phyloP scores from a whole-genome alignment of 2,329 filamentous ascomycete genomes.

The Madurella fahalii region DNA sequence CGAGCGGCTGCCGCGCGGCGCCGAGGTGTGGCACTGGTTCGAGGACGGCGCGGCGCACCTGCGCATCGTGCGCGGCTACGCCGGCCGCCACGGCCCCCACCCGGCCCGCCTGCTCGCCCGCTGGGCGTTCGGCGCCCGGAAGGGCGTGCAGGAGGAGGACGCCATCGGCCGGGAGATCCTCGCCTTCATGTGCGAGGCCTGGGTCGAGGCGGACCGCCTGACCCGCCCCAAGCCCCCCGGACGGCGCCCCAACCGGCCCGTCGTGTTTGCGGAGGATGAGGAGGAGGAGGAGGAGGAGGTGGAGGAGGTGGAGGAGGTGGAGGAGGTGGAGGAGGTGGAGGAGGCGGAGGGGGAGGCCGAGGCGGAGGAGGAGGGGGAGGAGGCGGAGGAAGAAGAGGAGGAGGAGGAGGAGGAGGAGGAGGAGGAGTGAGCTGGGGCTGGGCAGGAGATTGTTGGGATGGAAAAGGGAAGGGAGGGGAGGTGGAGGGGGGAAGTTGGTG shows the following conservation, averaged over 20 bases:
- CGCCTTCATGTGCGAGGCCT: conserved; percentile 6
- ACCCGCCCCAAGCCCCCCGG: too few species aligned
- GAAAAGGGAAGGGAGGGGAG: too few species aligned
- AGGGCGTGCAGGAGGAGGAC: neutral
- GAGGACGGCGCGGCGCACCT: neutral
- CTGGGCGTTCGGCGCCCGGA: neutral
- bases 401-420: too few species aligned
- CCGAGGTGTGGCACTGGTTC: neutral
- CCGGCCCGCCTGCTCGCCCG: neutral
- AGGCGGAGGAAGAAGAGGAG: conserved; percentile 36
- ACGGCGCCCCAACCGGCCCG: too few species aligned
- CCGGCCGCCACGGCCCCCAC: too few species aligned
- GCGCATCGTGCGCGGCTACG: too few species aligned
- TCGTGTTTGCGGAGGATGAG: too few species aligned
- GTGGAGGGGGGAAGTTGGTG: too few species aligned
- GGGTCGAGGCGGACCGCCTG: neutral
- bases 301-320: neutral
- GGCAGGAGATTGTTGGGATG: too few species aligned
- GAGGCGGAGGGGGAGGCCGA: too few species aligned
- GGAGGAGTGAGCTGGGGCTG: too few species aligned
- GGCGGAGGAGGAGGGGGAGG: conserved; percentile 68
- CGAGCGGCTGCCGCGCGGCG: neutral
- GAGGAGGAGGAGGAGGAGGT: neutral
- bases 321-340: too few species aligned
- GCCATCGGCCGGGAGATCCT: neutral